These are phyloP conservation scores for Pyricularia sp. DNA, from an alignment of 2,329 filamentous ascomycete species.

Conservation along the genomic window DNA sequence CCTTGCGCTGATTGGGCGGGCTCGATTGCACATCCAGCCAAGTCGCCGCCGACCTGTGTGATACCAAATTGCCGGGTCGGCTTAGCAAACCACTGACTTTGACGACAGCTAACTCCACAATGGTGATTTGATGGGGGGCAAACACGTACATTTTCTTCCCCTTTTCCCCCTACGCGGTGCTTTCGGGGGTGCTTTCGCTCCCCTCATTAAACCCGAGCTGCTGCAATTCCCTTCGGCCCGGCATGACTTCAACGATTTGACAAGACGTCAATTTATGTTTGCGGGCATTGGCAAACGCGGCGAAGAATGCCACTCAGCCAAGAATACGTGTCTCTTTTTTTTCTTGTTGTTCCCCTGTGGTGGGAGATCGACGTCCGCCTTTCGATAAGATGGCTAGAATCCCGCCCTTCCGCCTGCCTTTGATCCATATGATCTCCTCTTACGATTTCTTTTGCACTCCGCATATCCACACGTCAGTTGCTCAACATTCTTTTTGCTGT, in stretches of 20 bases:
- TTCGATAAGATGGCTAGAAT: not conserved
- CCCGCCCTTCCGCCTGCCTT: not conserved
- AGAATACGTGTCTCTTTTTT: not conserved
- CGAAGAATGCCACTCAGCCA: not conserved
- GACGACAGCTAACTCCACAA: not conserved
- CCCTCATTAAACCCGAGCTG: too few species aligned
- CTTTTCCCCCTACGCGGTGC: not conserved
- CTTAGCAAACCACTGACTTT: not conserved
- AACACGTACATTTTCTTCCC: not conserved
- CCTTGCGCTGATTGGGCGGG: not conserved
- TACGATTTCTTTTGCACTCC: not conserved
- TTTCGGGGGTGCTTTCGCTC: too few species aligned
- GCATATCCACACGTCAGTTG: not conserved
- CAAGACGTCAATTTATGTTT: not conserved
- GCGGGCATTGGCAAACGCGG: not conserved
- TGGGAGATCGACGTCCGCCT: not conserved
- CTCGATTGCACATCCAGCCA: not conserved
- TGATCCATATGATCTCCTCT: not conserved
- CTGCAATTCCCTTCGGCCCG: not conserved
- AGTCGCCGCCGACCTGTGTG: not conserved
- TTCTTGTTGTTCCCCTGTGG: not conserved
- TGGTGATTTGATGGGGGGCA: not conserved
- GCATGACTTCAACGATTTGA: not conserved
- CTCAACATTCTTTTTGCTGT: not conserved
- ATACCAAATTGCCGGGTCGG: not conserved